Evolutionary conservation across 331 rosid species (phyloP), one percentile per base, ranked within the genome.

Genomic region (Cydonia oblonga): DNA sequence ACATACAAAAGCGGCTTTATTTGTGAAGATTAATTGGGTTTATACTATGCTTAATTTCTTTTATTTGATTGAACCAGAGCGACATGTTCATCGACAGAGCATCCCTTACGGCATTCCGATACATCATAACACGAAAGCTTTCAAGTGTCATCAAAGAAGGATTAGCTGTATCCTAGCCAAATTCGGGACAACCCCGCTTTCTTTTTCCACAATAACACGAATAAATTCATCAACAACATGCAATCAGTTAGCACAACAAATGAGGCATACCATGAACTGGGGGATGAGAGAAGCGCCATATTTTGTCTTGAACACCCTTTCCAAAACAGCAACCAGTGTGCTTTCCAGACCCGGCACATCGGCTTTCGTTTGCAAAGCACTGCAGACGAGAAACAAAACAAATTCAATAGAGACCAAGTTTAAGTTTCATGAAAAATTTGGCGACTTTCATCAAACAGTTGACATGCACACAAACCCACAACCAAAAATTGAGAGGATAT

Each of bases 271-370:
- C 98, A 89, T 88, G 57, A 81, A 86, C 19, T 86, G 92, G 19
- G 96, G 98, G 68, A 93, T 89, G 20, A 89, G 69, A 66, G 91
- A 87, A 68, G 98, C 92, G n/a, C 98, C 98, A n/a, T 82, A 89
- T 61, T 85, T 93, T 2, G 96, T 93, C 59, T 74, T 84, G 90
- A 93, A 93, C 68, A 93, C 51, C 83, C 90, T 89, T 75, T 93
- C 91, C 76, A 93, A 81, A 67, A 93, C 87, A 29, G 85, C 79
- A 81, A 88, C 91, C 70, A 93, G 80, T 22, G 84, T 74, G 61
- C 57, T 80, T 57, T 91, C 96, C 54, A 88, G 74, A 59, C 89
- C 91, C 64, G 96, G 96, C 68, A 85, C 82, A 70, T 89, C 89
- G 20, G 64, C 69, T 80, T 83, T 85, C 25, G 96, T 89, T 85